Base-by-base conservation (phyloP, 148 eudicot genomes). In the Fallopia convolvulus region DNA sequence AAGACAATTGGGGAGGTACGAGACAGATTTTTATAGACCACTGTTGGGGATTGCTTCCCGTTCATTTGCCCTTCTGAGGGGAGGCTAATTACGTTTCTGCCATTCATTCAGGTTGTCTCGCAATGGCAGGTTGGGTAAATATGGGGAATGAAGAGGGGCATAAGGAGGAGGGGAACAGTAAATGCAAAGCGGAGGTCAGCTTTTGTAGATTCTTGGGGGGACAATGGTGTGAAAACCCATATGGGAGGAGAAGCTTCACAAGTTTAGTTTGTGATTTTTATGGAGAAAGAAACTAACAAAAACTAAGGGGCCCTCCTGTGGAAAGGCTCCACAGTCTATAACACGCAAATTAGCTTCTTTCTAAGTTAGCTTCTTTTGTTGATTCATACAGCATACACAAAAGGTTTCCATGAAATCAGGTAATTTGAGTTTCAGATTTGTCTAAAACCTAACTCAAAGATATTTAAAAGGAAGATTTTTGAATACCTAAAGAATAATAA, bases 211-310 rank as follows among this genome's bases (percentile, higher is more conserved):
- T 40, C 74, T 71, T 44, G 49, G 7, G 74, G 74, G 74, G 30
- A 71, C 74, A 71, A 21, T 0, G 74, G 74, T 71, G 74, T 71
- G 74, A 71, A 71, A 71, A 71, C 30, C 74, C 74, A 71, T 71
- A 71, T 71, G 48, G 11, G 33, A 61, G 21, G 74, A 70, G 74
- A 71, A 71, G 74, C 74, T 71, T 71, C 49, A 71, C 6, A 17
- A 63, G 17, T 30, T 30, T 30, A 44, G 70, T 63, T 63, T 55
- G 61, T 55, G 61, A 55, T n/a, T 55, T 55, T 20, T 55, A 55
- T 55, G 61, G 6, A 20, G 61, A 55, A n/a, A 63, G 70, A 63
- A 63, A 26, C 70, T 11, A 63, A 63, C 70, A 11, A 63, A 23
- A 63, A 26, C 21, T 26, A 0, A 63, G 36, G 70, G 66, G 4